Conservation (phyloP, 2,329 filamentous ascomycete genomes). For the Diplodia mutila region DNA sequence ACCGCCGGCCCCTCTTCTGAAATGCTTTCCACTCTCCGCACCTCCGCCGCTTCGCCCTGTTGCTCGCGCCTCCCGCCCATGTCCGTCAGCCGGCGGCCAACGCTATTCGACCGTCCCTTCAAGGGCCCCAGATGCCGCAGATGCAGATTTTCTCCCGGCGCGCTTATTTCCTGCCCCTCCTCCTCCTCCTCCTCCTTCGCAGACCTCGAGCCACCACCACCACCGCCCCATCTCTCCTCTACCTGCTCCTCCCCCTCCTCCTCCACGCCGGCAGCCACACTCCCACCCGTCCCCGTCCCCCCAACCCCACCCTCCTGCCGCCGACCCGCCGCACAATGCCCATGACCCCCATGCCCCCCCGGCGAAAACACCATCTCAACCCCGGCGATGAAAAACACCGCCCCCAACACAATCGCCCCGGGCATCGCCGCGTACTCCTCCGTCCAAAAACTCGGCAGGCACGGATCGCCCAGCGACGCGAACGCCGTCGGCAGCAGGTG, state of each 20-base stretch:
- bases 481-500: constrained; percentile 47
- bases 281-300: background rate
- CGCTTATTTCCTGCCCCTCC: background rate
- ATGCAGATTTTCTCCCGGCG: background rate
- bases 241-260: background rate
- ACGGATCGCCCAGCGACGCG: constrained; percentile 43
- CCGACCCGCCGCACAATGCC: constrained; percentile 63
- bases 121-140: constrained; percentile 17
- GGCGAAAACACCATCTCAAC: constrained; percentile 89
- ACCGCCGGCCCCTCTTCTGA: constrained; percentile 26
- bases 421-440: constrained; percentile 44
- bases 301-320: background rate
- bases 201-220: too few species aligned
- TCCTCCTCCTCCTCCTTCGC: background rate
- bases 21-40: constrained; percentile 28
- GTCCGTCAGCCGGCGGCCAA: background rate
- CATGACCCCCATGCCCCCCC: constrained; percentile 50
- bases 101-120: constrained; percentile 9
- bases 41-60: background rate
- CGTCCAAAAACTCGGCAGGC: constrained; percentile 45
- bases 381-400: constrained; percentile 68
- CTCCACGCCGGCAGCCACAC: background rate
- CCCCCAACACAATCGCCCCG: constrained; percentile 43
- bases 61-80: background rate
- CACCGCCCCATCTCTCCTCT: background rate